phyloP scores from a whole-genome alignment of 2,329 filamentous ascomycete genomes.

The Sarocladium strictum region DNA sequence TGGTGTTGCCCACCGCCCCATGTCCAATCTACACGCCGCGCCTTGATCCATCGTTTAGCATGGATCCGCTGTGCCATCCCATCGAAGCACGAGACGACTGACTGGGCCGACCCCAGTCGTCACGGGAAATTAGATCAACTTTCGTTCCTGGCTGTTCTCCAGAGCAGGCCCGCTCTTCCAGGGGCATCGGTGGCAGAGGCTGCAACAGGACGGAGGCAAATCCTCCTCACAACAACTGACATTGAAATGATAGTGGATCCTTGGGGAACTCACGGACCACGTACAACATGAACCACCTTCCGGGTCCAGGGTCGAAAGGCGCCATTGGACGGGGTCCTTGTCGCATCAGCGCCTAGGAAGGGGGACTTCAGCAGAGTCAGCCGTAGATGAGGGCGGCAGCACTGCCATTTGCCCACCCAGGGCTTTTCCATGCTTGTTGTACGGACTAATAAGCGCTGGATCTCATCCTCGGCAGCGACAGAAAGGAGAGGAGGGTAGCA shows the following conservation, averaged over 20 bases:
- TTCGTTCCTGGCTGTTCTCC: slow-evolving; percentile 7
- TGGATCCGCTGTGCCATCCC: background rate
- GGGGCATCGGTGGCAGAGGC: slow-evolving; percentile 2
- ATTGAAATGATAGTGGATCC: slow-evolving; percentile 3
- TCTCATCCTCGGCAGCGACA: background rate
- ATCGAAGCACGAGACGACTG: background rate
- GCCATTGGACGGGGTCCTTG: slow-evolving; percentile 8
- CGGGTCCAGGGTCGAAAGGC: slow-evolving; percentile 7
- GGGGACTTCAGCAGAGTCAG: background rate
- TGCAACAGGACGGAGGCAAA: background rate
- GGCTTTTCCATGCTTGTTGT: background rate
- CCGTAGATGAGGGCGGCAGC: background rate
- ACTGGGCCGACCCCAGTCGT: background rate
- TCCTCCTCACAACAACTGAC: background rate
- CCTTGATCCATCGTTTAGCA: slow-evolving; percentile 8
- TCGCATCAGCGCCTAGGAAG: slow-evolving; percentile 7
- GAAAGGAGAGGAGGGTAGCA: background rate
- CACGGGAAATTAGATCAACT: slow-evolving; percentile 3
- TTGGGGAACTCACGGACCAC: slow-evolving; percentile 6
- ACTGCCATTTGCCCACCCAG: background rate
- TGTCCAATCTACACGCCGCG: slow-evolving; percentile 8
- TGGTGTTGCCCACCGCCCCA: background rate
- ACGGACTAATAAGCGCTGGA: background rate
- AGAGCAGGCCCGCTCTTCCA: slow-evolving; percentile 5
- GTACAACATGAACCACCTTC: slow-evolving; percentile 6